Base-by-base conservation (phyloP, 306 rosid species). In the Vicia faba region DNA sequence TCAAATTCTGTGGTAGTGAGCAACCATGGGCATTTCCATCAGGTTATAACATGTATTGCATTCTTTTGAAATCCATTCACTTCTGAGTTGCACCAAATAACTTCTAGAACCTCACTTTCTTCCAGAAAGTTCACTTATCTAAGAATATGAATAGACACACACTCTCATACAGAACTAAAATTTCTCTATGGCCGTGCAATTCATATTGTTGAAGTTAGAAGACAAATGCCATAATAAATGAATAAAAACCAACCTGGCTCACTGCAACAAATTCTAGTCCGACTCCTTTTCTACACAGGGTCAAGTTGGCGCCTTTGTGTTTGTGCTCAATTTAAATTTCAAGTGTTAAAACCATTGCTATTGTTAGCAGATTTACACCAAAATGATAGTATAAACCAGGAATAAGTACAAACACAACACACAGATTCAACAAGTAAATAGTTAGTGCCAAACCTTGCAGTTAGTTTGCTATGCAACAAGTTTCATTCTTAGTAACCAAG, bases 91-190 rank as follows among this genome's bases (percentile, higher is more conserved):
- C 29, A 69, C 38, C 66, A 69, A 51, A 39, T 53, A 55, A 44
- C 16, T 69, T 56, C 54, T 25, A 53, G 75, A 55, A 41, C 40
- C 13, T 28, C 18, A 41, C 43, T 58, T 41, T 61, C 64, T 61
- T 16, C 43, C 8, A 40, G 75, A 61, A 16, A 86, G 35, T 87
- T 89, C 76, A 26, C 20, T 49, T 19, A 36, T 36, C 44, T 38
- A 15, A 36, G 68, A 60, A 15, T 33, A n/a, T 45, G 70, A 61
- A 38, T 49, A 62, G 19, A 71, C 14, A 23, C 54, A n/a, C n/a
- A n/a, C n/a, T n/a, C n/a, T 36, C 54, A 8, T 16, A 40, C 46
- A 72, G 45, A 64, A 33, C 36, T 29, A 63, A 54, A 62, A 14
- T 43, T 11, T n/a, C 29, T 65, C 49, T 11, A 28, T 66, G 59